These are phyloP conservation scores for Mortierella polycephala DNA, from an alignment of 371 early-diverging fungal species.

Conservation along the genomic window DNA sequence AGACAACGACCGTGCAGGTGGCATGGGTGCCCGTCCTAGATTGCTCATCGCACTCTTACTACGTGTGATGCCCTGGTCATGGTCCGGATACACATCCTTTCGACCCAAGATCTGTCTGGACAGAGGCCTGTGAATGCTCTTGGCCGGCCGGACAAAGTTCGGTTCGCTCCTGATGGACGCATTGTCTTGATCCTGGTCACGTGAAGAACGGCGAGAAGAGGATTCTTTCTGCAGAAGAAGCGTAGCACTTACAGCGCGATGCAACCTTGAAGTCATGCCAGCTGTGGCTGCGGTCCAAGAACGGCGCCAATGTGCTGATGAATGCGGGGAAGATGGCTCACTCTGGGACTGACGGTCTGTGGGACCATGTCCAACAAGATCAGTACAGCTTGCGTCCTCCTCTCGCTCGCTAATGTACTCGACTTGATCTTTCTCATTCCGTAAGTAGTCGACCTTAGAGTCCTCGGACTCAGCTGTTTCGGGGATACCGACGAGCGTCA, in stretches of 20 bases:
- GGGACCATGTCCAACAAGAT: no score
- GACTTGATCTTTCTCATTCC: conserved; percentile 10
- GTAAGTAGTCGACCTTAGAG: conserved; percentile 5
- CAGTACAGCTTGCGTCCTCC: neutral
- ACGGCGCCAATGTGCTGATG: neutral
- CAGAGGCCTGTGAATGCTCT: neutral
- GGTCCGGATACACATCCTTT: neutral
- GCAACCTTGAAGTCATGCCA: conserved; percentile 3
- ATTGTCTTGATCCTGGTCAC: neutral
- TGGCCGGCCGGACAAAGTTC: conserved; percentile 8
- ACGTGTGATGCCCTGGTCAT: neutral
- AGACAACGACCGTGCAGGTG: neutral
- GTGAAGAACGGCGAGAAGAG: no score
- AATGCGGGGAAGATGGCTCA: neutral
- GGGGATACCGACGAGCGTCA: neutral
- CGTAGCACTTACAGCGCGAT: conserved; percentile 16
- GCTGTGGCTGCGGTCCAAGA: conserved; percentile 3
- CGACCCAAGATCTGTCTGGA: neutral
- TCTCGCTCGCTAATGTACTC: neutral
- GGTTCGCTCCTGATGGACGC: neutral
- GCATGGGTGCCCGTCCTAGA: neutral
- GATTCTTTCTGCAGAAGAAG: neutral
- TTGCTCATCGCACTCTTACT: neutral
- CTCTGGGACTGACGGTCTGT: neutral
- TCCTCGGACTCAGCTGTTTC: neutral